Evolutionary conservation across 352 stramenopile genomes (phyloP).

Genomic region (Stephanocyclus meneghinianus): DNA sequence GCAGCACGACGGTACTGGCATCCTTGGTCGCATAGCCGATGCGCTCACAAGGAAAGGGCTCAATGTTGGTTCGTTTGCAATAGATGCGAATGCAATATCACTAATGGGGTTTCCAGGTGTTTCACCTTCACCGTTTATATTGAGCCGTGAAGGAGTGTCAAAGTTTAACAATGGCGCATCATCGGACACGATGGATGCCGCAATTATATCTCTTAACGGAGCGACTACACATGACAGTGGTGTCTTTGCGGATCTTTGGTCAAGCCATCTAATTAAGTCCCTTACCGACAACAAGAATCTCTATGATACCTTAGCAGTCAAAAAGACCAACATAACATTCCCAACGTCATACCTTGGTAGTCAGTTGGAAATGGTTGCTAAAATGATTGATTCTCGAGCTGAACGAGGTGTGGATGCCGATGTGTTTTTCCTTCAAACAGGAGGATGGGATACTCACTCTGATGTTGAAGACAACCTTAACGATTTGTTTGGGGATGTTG

Average conservation of each 20-base stretch:
- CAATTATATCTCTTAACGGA: slow-evolving; percentile 51
- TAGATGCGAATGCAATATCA: slow-evolving; percentile 46
- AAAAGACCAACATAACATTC: slow-evolving; percentile 36
- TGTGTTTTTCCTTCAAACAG: slow-evolving; percentile 65
- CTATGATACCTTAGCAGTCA: slow-evolving; percentile 43
- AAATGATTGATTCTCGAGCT: slow-evolving; percentile 62
- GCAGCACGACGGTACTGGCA: slow-evolving; percentile 54
- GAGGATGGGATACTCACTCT: slow-evolving; percentile 70
- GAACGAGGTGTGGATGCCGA: slow-evolving; percentile 56
- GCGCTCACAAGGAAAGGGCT: slow-evolving; percentile 52
- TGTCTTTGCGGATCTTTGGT: slow-evolving; percentile 55
- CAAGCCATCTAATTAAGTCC: slow-evolving; percentile 41
- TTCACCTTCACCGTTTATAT: slow-evolving; percentile 41
- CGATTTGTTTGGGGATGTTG: slow-evolving; percentile 51
- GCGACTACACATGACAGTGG: slow-evolving; percentile 39
- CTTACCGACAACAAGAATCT: slow-evolving; percentile 49
- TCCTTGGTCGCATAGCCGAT: slow-evolving; percentile 78
- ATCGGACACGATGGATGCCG: slow-evolving; percentile 29
- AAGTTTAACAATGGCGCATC: slow-evolving; percentile 49
- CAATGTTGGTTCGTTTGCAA: slow-evolving; percentile 49
- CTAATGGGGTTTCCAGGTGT: slow-evolving; percentile 47
- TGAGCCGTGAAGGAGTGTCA: slow-evolving; percentile 42
- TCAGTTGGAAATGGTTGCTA: slow-evolving; percentile 65
- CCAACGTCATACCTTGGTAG: slow-evolving; percentile 45
- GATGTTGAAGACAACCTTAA: slow-evolving; percentile 37